Base-by-base conservation (phyloP, 148 eudicot genomes). In the Rhododendron vialii region DNA sequence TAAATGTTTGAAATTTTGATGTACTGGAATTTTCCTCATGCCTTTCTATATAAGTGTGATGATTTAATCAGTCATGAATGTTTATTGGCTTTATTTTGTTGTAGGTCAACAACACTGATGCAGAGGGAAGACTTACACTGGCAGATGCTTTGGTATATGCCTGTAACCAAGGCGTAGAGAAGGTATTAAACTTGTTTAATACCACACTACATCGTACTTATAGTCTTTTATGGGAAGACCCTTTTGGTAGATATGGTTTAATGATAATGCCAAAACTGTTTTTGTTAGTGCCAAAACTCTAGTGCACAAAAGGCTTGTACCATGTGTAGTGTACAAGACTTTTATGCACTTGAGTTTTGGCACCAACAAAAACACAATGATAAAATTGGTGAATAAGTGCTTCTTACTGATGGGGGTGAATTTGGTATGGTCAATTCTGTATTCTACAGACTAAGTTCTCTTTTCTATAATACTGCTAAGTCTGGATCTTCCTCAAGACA, bases 101-200 rank as follows among this genome's bases (percentile, higher is more conserved):
- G 30, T 91, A 97, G 99, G 99, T 98, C 51, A 94, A 98, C 92
- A 98, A 98, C 89, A 98, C 98, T 24, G 99, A 98, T 94, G 99
- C 99, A 22, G 99, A 98, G 89, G 99, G 99, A 61, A 94, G 99
- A 87, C 99, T 98, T 78, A 98, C 99, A 87, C 98, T 98, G 88
- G 99, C 99, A n/a, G 99, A 98, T 93, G 98, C 99, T 85, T 89
- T 98, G 91, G 95, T 98, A 41, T 98, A 95, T 93, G 94, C 99
- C 78, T 98, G 99, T 92, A 94, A 94, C 88, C 98, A 98, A 91
- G 96, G 98, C 85, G 98, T 93, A 63, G 98, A 95, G 5, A 98
- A 98, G 99, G 99, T 98, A 95, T 81, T n/a, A 11, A 35, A 61
- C 11, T 43, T 43, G 20, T 26, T 26, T 24, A 38, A 65, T 36